Evolutionary conservation across 768 basidiomycete genomes (phyloP), one percentile per base, ranked within the genome.

Genomic region (Nidularia pulvinata): DNA sequence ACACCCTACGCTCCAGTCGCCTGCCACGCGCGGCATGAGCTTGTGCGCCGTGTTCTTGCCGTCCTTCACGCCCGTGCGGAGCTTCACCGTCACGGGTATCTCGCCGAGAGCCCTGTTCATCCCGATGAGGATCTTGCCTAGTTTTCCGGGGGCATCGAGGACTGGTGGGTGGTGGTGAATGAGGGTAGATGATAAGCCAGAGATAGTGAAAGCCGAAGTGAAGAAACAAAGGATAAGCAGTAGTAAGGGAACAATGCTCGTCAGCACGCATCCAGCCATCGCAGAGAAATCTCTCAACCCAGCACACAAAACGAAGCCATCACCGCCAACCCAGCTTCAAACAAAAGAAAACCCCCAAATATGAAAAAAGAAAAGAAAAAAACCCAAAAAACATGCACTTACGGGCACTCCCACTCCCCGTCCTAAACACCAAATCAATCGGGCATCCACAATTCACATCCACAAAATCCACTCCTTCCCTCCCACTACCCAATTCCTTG

Each of bases 361-460:
- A 30, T 19, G 19, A 19, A 19, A 19, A 19, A 19, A 19, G 19
- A 19, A 19, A 19, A 30, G 30, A 37, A 39, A 39, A 39, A 39
- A n/a, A 39, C 10, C 37, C 37, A 10, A 10, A 30, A 30, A 30
- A 46, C 10, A 30, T 3, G 45, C 45, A 86, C 89, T 49, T 61
- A 95, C 94, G 68, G 30, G 95, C 95, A 53, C 89, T 91, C 0
- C 95, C 95, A 52, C 93, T 94, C 3, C 95, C 95, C 11, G 83
- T 81, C 61, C 89, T 90, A 73, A 95, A 97, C 1, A 99, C 92
- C 43, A 98, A 75, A 69, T 99, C 97, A 60, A 98, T 98, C 3
- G 97, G 97, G 69, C 97, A 98, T 6, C 95, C 95, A 68, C 93
- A 92, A 63, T 99, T 99, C 58, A 98, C 72, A 63, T 99, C 95